Percentiles rank a stretch among this genome's conserved stretches.
These are phyloP conservation scores for Capsella rubella DNA, from an alignment of 441 rosid species.

Conservation along the genomic window DNA sequence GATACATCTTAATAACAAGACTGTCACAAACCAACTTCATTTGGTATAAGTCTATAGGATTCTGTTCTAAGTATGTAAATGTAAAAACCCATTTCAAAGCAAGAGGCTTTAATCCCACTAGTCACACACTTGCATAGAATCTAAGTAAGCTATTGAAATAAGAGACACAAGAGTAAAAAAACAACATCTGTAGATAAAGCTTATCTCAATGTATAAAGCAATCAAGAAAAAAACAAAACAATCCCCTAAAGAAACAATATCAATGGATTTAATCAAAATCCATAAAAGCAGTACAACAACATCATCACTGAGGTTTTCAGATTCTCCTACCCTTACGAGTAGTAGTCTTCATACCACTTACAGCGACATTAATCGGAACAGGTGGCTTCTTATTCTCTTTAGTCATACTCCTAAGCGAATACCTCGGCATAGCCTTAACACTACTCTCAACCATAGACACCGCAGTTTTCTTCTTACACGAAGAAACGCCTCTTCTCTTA, in stretches of 20 bases:
- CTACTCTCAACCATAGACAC: conserved; percentile 48
- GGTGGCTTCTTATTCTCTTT: conserved; percentile 81
- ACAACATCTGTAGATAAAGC: conserved; percentile 10
- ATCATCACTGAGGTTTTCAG: conserved; percentile 44
- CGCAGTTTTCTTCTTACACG: conserved; percentile 62
- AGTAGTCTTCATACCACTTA: conserved; percentile 49
- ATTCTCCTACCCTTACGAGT: conserved; percentile 48
- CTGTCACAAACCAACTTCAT: background rate
- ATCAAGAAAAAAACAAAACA: conserved; percentile 2
- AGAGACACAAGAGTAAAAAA: background rate
- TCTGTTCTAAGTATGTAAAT: background rate
- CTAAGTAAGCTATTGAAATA: too few relatives aligned
- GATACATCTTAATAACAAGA: too few relatives aligned
- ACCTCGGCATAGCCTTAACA: conserved; percentile 54
- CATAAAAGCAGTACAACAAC: conserved; percentile 15
- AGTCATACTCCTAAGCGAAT: conserved; percentile 74
- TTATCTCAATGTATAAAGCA: conserved; percentile 10
- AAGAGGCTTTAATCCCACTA: background rate
- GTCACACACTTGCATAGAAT: background rate
- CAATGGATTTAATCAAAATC: conserved; percentile 10
- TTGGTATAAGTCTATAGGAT: background rate
- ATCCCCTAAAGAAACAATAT: background rate
- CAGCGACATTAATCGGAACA: conserved; percentile 42
- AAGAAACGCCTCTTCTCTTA: conserved; percentile 56
- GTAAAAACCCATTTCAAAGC: background rate